Percentiles rank a stretch among this genome's conserved stretches.
phyloP scores from a whole-genome alignment of 345 rosid species.

The Salix koriyanagi region DNA sequence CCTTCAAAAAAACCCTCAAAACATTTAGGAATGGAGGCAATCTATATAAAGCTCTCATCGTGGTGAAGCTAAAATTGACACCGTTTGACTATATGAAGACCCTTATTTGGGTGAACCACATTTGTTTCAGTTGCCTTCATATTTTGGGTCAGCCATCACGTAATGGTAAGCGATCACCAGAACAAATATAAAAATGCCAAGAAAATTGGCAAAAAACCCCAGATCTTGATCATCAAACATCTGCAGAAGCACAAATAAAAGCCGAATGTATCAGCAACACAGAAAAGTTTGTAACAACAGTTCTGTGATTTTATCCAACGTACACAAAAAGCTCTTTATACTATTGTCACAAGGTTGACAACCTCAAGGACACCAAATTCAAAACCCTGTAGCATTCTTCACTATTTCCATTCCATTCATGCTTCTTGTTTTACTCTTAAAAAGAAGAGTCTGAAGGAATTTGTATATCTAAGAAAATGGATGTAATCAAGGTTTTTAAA shows the following conservation, averaged over 20 bases:
- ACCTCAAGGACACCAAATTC: not conserved
- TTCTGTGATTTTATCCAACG: not conserved
- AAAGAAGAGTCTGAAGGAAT: not conserved
- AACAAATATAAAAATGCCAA: slow-evolving; percentile 68
- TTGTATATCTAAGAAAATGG: not conserved
- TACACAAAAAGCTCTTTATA: not conserved
- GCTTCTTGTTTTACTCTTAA: not conserved
- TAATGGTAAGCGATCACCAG: slow-evolving; percentile 79
- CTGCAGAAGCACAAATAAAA: slow-evolving; percentile 41
- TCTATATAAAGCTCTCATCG: not conserved
- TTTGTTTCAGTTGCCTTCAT: slow-evolving; percentile 50
- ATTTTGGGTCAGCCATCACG: slow-evolving; percentile 84
- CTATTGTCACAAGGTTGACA: not conserved
- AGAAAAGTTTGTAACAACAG: not conserved
- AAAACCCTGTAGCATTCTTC: not conserved
- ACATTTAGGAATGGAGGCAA: not conserved
- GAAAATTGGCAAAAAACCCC: slow-evolving; percentile 72
- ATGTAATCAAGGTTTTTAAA: not conserved
- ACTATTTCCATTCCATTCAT: too few species aligned
- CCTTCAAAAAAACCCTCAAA: not conserved
- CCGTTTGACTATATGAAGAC: not conserved
- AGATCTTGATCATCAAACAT: slow-evolving; percentile 80
- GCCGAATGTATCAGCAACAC: not conserved
- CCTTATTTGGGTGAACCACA: not conserved
- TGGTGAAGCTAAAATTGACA: slow-evolving; percentile 4